Evolutionary conservation across 2,329 filamentous ascomycete genomes (phyloP).

Genomic region (Cladobotryum mycophilum): DNA sequence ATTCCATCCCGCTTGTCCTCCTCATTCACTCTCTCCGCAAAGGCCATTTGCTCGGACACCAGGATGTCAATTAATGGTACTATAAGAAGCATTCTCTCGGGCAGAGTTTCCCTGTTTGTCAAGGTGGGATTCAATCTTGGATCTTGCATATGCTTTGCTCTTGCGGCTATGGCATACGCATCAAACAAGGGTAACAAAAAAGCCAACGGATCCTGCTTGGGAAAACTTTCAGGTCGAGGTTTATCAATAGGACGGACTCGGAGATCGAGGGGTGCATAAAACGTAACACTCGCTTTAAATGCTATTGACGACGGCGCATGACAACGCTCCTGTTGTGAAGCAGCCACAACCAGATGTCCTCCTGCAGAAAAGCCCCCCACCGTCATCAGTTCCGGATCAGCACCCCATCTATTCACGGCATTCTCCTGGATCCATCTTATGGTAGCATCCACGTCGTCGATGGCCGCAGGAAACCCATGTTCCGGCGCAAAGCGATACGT

Average conservation of each 20-base stretch:
- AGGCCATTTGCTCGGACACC: constrained; percentile 32
- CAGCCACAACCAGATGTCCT: constrained; percentile 36
- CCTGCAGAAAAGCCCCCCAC: constrained; percentile 39
- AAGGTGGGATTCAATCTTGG: constrained; percentile 32
- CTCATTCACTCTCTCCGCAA: constrained; percentile 28
- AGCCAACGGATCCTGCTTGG: constrained; percentile 31
- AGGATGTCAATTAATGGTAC: constrained; percentile 36
- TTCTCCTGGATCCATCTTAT: constrained; percentile 34
- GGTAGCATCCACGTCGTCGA: constrained; percentile 42
- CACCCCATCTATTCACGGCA: constrained; percentile 28
- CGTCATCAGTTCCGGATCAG: constrained; percentile 35
- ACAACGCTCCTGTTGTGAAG: constrained; percentile 20
- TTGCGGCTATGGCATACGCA: constrained; percentile 31
- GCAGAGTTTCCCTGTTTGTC: constrained; percentile 27
- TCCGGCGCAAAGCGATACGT: constrained; percentile 48
- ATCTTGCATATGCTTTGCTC: constrained; percentile 22
- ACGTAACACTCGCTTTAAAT: constrained; percentile 34
- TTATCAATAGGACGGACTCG: constrained; percentile 35
- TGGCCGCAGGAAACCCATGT: constrained; percentile 40
- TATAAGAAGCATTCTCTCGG: constrained; percentile 33
- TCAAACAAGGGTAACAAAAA: constrained; percentile 38
- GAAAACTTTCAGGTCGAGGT: constrained; percentile 26
- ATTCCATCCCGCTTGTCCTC: constrained; percentile 15
- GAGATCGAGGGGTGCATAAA: constrained; percentile 36
- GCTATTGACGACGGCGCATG: constrained; percentile 18